phyloP scores from a whole-genome alignment of 441 rosid genomes.

The Syzygium malaccense region DNA sequence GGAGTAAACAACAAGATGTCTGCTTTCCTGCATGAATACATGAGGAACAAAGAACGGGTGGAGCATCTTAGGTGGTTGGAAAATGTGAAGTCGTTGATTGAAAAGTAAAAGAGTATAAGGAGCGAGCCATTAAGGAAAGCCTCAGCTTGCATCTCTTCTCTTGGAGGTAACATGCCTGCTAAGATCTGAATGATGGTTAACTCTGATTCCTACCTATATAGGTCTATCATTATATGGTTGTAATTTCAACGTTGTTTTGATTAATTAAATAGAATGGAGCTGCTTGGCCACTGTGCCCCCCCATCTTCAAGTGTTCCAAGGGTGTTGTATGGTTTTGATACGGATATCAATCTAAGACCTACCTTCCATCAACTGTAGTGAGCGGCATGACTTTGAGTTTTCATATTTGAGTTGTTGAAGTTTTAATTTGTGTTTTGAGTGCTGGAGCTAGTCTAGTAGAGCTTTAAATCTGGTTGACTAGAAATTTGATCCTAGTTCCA shows the following conservation, averaged over 20 bases:
- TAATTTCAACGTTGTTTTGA: neutral
- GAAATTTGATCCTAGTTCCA: neutral
- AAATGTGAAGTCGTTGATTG: conserved; percentile 39
- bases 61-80: conserved; percentile 62
- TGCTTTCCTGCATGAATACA: conserved; percentile 59
- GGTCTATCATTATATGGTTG: neutral
- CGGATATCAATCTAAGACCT: neutral
- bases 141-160: neutral
- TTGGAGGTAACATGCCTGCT: neutral
- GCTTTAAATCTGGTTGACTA: neutral
- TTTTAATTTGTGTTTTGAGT: neutral
- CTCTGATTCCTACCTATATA: neutral
- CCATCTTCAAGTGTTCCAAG: neutral
- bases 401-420: neutral
- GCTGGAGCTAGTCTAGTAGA: neutral
- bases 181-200: neutral
- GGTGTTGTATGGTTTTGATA: neutral
- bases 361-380: neutral
- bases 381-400: neutral
- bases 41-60: conserved; percentile 68
- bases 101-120: conserved; percentile 15
- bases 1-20: conserved; percentile 53
- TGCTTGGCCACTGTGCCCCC: neutral
- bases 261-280: neutral
- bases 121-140: neutral